Percentiles rank a stretch among this genome's conserved stretches.
Evolutionary conservation across 2,329 filamentous ascomycete species (phyloP).

Genomic region (Paraphoma sp.): DNA sequence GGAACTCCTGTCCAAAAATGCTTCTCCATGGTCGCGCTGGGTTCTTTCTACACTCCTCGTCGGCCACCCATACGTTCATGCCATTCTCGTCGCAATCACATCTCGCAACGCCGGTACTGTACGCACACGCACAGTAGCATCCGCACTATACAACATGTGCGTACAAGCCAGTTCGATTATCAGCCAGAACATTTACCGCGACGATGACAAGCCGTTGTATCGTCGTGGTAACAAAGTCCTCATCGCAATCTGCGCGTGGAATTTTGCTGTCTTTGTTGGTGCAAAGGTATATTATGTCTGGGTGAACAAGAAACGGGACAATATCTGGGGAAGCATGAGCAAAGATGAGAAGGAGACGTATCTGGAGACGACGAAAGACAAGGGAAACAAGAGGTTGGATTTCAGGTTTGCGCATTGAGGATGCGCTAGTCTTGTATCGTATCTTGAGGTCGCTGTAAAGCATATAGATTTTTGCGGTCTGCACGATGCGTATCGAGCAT

Average conservation of each 20-base stretch:
- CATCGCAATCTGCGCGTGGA: conserved; percentile 58
- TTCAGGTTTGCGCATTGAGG: conserved; percentile 41
- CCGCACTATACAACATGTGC: conserved; percentile 53
- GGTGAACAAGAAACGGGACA: conserved; percentile 53
- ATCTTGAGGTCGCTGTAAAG: background rate
- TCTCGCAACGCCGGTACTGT: conserved; percentile 53
- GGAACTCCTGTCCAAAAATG: conserved; percentile 34
- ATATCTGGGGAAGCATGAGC: conserved; percentile 41
- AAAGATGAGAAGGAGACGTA: conserved; percentile 44
- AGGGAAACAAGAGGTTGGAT: conserved; percentile 47
- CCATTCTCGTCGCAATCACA: conserved; percentile 52
- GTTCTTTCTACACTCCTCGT: conserved; percentile 49
- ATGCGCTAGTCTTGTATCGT: background rate
- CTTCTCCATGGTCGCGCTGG: conserved; percentile 49
- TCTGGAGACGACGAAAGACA: conserved; percentile 44
- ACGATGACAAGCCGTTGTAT: conserved; percentile 60
- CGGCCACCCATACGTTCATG: conserved; percentile 53
- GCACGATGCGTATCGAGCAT: too few species aligned
- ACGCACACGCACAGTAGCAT: conserved; percentile 52
- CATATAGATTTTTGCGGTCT: background rate
- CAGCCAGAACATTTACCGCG: conserved; percentile 58
- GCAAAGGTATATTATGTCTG: conserved; percentile 62
- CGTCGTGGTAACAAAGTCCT: conserved; percentile 61
- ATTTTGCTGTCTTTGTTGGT: conserved; percentile 58
- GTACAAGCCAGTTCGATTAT: conserved; percentile 43